These are phyloP conservation scores for Acmispon strigosus DNA, from an alignment of 306 rosid genomes.

Conservation along the genomic window DNA sequence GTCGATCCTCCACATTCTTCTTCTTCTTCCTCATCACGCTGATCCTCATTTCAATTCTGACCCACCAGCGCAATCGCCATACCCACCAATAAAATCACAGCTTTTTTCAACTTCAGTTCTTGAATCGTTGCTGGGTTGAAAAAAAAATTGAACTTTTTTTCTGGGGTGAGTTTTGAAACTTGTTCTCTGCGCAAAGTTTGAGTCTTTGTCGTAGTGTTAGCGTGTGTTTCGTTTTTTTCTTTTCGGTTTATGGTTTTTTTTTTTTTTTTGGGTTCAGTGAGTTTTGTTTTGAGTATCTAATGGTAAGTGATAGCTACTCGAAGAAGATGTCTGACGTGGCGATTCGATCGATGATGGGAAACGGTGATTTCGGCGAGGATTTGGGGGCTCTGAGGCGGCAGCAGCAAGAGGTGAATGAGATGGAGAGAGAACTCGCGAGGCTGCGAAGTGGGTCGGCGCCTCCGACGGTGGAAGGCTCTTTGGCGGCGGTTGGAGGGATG, in stretches of 20 bases:
- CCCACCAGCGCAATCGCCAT: not conserved
- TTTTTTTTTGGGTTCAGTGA: not conserved
- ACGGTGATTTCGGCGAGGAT: conserved; percentile 52
- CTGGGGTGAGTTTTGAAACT: conserved; percentile 17
- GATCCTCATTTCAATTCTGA: conserved; percentile 27
- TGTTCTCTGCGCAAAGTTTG: conserved; percentile 25
- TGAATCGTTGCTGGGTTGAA: not conserved
- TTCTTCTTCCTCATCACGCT: conserved; percentile 13
- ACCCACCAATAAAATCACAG: conserved; percentile 1
- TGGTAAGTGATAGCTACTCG: conserved; percentile 53
- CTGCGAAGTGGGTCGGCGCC: conserved; percentile 94
- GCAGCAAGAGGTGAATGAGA: conserved; percentile 42
- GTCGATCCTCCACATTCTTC: conserved; percentile 12
- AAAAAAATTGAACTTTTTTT: not conserved
- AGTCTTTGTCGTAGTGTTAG: conserved; percentile 22
- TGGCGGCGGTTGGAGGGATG: conserved; percentile 57
- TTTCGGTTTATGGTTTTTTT: not conserved
- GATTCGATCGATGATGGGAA: conserved; percentile 61
- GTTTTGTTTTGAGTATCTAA: not conserved
- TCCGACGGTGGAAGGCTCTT: conserved; percentile 82
- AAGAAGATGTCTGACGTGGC: conserved; percentile 73
- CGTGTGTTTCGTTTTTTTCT: not conserved
- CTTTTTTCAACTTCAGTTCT: not conserved
- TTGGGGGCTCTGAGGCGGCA: conserved; percentile 52
- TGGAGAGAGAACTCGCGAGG: conserved; percentile 59